These are phyloP conservation scores for Chamaecyparis obtusa DNA, from an alignment of 75 land plant species.

Conservation along the genomic window DNA sequence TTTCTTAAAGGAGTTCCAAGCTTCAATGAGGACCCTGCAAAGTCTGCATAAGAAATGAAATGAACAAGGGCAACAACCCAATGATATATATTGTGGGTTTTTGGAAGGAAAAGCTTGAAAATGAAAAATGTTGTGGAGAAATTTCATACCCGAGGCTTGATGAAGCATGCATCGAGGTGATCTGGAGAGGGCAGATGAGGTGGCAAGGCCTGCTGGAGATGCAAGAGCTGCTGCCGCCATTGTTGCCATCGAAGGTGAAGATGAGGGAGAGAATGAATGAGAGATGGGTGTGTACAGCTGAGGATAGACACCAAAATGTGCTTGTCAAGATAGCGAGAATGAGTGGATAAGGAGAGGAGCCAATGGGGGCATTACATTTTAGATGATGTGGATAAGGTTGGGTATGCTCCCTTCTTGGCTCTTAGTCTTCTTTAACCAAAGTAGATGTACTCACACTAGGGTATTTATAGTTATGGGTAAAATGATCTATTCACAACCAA, in stretches of 20 bases:
- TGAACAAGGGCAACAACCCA: background rate
- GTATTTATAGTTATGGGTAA: too few species aligned
- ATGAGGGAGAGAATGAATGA: background rate
- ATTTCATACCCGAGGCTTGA: conserved; percentile 22
- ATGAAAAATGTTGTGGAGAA: background rate
- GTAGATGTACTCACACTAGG: too few species aligned
- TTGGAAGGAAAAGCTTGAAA: background rate
- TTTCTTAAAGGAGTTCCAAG: background rate
- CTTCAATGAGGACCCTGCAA: background rate
- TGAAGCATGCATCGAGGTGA: conserved; percentile 4
- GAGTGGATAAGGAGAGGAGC: background rate
- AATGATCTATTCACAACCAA: too few species aligned
- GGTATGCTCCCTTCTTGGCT: background rate
- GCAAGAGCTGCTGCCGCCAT: conserved; percentile 27
- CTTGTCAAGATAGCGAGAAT: background rate
- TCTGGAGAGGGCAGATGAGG: conserved; percentile 19
- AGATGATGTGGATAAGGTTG: conserved; percentile 9
- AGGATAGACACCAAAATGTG: background rate
- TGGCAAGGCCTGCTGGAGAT: conserved; percentile 32
- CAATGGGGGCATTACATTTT: background rate
- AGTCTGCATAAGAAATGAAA: background rate
- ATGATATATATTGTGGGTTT: background rate
- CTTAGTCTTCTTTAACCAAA: background rate
- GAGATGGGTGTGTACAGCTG: background rate
- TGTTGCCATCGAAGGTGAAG: conserved; percentile 25